Percentiles rank a stretch among this genome's conserved stretches.
phyloP scores from a whole-genome alignment of 116 monocot species.

The Papilionanthe hybrid region DNA sequence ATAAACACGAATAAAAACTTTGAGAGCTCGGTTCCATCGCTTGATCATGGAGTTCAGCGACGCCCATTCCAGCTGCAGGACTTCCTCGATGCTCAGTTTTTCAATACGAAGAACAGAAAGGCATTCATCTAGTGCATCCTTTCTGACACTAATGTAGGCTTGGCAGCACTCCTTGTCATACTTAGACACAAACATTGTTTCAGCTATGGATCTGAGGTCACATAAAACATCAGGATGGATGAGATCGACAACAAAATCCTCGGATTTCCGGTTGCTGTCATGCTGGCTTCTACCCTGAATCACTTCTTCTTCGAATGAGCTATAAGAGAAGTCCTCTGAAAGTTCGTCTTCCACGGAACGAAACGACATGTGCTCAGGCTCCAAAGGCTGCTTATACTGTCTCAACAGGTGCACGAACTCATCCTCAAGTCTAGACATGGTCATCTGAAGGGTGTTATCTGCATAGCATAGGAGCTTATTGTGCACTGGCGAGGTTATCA shows the following conservation, averaged over 20 bases:
- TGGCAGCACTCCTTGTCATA: slow-evolving; percentile 59
- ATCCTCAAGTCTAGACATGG: slow-evolving; percentile 63
- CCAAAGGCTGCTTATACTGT: slow-evolving; percentile 29
- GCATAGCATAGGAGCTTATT: slow-evolving; percentile 27
- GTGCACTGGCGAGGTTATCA: slow-evolving; percentile 7
- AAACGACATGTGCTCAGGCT: slow-evolving; percentile 40
- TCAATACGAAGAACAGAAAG: slow-evolving; percentile 28
- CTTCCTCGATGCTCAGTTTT: slow-evolving; percentile 57
- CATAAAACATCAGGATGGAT: slow-evolving; percentile 28
- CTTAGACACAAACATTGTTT: slow-evolving; percentile 39
- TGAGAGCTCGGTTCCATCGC: slow-evolving; percentile 55
- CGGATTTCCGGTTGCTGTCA: slow-evolving; percentile 19
- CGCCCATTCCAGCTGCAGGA: slow-evolving; percentile 38
- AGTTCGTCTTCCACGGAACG: slow-evolving; percentile 32
- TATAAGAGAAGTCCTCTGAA: slow-evolving; percentile 30
- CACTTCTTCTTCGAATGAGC: slow-evolving; percentile 41
- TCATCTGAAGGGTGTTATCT: slow-evolving; percentile 40
- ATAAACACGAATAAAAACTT: slow-evolving; percentile 45
- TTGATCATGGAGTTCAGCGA: slow-evolving; percentile 39
- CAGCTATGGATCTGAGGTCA: slow-evolving; percentile 39
- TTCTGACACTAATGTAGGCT: slow-evolving; percentile 48
- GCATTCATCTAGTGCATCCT: slow-evolving; percentile 37
- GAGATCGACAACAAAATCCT: slow-evolving; percentile 36
- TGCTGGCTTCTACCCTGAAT: slow-evolving; percentile 23
- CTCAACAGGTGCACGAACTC: slow-evolving; percentile 57